Evolutionary conservation across 345 rosid species (phyloP).

Genomic region (Moringa oleifera): DNA sequence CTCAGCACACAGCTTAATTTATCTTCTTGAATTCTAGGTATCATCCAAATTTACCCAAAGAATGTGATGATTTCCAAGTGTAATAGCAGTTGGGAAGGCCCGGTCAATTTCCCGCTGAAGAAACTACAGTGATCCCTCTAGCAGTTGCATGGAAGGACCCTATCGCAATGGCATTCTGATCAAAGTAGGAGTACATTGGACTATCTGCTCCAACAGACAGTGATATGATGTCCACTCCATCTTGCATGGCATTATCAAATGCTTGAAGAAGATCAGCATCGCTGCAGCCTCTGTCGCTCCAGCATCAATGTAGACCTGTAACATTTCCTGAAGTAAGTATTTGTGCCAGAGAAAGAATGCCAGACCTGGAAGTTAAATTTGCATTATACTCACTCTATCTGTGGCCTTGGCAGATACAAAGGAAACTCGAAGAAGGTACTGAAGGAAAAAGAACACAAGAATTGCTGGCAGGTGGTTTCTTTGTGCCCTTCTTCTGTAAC

Average conservation of each 20-base stretch:
- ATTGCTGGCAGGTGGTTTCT: neutral
- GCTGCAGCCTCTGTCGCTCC: conserved; percentile 21
- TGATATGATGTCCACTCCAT: conserved; percentile 33
- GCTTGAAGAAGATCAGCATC: conserved; percentile 55
- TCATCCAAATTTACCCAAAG: neutral
- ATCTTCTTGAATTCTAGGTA: neutral
- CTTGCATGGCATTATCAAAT: conserved; percentile 49
- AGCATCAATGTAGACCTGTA: conserved; percentile 20
- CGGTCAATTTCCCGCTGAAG: conserved; percentile 43
- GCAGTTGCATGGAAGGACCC: conserved; percentile 31
- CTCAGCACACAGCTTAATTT: neutral
- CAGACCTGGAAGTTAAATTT: neutral
- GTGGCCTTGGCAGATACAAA: neutral
- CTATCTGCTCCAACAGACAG: conserved; percentile 15
- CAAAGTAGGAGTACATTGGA: conserved; percentile 35
- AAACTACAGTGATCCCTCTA: conserved; percentile 29
- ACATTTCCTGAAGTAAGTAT: conserved; percentile 8
- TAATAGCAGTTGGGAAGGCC: conserved; percentile 35
- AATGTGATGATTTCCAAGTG: conserved; percentile 25
- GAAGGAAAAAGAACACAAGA: conserved; percentile 5
- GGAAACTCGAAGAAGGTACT: neutral
- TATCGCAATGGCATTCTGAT: conserved; percentile 30
- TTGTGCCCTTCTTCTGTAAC: neutral
- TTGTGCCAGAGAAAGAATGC: neutral
- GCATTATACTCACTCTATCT: conserved; percentile 8